A percentile compares a stretch with the other conserved stretches of the same genome.
Conservation (phyloP, 768 basidiomycete species). For the Coprinellus aureogranulatus region DNA sequence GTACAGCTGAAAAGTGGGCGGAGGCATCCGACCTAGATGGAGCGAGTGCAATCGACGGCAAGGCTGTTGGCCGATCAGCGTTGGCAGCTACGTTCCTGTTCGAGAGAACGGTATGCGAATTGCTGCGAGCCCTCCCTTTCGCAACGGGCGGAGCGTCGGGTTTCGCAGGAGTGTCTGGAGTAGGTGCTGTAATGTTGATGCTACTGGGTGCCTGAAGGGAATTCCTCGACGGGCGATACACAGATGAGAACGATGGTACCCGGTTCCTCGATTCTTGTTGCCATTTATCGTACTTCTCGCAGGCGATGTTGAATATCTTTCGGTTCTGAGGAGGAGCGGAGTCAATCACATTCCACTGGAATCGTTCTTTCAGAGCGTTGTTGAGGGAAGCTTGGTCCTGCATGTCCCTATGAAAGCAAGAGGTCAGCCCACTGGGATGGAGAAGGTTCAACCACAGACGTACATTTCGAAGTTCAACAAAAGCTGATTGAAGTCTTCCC, state of each 20-base stretch:
- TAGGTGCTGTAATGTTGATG: constrained; percentile 5
- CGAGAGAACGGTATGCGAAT: constrained; percentile 7
- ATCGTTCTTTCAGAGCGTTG: constrained; percentile 43
- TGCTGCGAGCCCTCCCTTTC: constrained; percentile 13
- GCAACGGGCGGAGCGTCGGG: constrained; percentile 7
- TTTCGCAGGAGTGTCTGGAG: constrained; percentile 6
- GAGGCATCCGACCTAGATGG: constrained; percentile 5
- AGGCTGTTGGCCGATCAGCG: background rate
- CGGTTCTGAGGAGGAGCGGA: constrained; percentile 46
- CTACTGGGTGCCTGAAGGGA: constrained; percentile 14
- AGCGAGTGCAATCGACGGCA: background rate
- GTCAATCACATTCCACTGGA: constrained; percentile 45
- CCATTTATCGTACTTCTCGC: constrained; percentile 56
- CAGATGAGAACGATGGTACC: background rate
- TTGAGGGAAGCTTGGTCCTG: constrained; percentile 52
- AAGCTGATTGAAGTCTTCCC: constrained; percentile 62
- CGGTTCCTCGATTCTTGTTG: constrained; percentile 23
- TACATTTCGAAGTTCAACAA: constrained; percentile 61
- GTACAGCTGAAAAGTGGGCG: background rate
- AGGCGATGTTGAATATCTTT: constrained; percentile 55
- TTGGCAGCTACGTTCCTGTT: background rate
- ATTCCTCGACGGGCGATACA: constrained; percentile 9
- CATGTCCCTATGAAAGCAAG: constrained; percentile 55
- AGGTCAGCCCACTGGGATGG: background rate
- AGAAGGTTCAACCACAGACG: constrained; percentile 22